Conservation (phyloP, 805 yeast species). For the Ogataea methylovora region DNA sequence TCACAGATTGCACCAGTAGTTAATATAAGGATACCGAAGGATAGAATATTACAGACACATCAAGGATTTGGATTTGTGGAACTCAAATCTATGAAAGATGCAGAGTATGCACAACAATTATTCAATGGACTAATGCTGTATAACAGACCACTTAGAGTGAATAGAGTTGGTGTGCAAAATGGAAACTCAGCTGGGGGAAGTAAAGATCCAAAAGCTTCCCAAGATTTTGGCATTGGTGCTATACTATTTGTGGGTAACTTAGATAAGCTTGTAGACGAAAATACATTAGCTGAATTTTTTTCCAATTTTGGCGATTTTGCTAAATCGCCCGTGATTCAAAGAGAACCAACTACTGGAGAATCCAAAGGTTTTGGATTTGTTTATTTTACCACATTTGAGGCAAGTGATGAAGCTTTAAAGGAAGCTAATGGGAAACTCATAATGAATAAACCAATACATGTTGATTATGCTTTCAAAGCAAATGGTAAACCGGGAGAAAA, state of each 20-base stretch:
- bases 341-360: slow-evolving; percentile 38
- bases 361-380: slow-evolving; percentile 64
- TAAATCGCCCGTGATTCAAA: slow-evolving; percentile 39
- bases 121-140: slow-evolving; percentile 54
- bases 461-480: slow-evolving; percentile 69
- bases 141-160: slow-evolving; percentile 54
- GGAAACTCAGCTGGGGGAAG: slow-evolving; percentile 2
- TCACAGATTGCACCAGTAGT: slow-evolving; percentile 78
- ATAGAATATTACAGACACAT: slow-evolving; percentile 58
- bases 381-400: slow-evolving; percentile 53
- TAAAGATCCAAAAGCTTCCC: background rate
- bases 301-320: slow-evolving; percentile 59
- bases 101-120: slow-evolving; percentile 58
- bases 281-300: slow-evolving; percentile 49
- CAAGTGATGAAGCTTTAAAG: slow-evolving; percentile 65
- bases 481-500: slow-evolving; percentile 40
- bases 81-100: slow-evolving; percentile 50
- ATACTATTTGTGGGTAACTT: slow-evolving; percentile 50
- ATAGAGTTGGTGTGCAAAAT: slow-evolving; percentile 31
- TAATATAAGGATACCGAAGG: slow-evolving; percentile 70
- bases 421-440: slow-evolving; percentile 62
- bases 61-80: slow-evolving; percentile 91
- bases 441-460: slow-evolving; percentile 53
- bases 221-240: slow-evolving; percentile 35
- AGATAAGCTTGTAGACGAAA: slow-evolving; percentile 58